Evolutionary conservation across 805 yeast genomes (phyloP).

Genomic region (Kodamaea restingae): DNA sequence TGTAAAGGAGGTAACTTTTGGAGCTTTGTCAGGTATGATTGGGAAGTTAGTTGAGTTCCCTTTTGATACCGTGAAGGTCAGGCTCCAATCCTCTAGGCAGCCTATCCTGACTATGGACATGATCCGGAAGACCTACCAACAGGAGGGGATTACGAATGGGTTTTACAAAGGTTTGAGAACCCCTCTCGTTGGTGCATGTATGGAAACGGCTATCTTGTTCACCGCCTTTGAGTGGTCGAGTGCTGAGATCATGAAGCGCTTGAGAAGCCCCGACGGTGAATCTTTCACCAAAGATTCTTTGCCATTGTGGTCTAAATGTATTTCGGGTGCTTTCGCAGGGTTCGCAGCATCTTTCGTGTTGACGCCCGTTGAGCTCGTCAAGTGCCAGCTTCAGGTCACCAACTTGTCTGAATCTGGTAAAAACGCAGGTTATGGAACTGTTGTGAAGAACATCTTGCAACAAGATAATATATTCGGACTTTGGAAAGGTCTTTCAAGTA

Average conservation of each 20-base stretch:
- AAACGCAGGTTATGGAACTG: constrained; percentile 28
- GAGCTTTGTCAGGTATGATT: constrained; percentile 68
- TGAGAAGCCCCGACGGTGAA: background rate
- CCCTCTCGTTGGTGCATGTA: constrained; percentile 86
- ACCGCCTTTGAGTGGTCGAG: constrained; percentile 49
- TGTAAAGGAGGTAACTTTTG: constrained; percentile 41
- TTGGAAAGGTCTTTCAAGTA: constrained; percentile 85
- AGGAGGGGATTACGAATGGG: constrained; percentile 70
- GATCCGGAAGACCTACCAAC: constrained; percentile 52
- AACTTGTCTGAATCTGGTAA: constrained; percentile 22
- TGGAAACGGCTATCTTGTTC: constrained; percentile 81
- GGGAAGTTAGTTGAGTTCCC: constrained; percentile 90
- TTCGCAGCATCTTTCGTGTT: constrained; percentile 74
- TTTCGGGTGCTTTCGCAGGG: constrained; percentile 82
- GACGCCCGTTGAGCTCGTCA: constrained; percentile 89
- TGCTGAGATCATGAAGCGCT: constrained; percentile 31
- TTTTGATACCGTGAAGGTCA: constrained; percentile 86
- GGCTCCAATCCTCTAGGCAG: constrained; percentile 60
- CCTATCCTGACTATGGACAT: constrained; percentile 58
- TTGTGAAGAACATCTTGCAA: constrained; percentile 31
- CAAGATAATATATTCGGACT: constrained; percentile 65
- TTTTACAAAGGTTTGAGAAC: constrained; percentile 77
- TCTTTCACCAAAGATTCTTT: constrained; percentile 21
- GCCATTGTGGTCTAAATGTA: constrained; percentile 43
- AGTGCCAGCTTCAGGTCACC: constrained; percentile 79